Conservation (phyloP, 2,329 filamentous ascomycete species). For the Epichloe sylvatica region DNA sequence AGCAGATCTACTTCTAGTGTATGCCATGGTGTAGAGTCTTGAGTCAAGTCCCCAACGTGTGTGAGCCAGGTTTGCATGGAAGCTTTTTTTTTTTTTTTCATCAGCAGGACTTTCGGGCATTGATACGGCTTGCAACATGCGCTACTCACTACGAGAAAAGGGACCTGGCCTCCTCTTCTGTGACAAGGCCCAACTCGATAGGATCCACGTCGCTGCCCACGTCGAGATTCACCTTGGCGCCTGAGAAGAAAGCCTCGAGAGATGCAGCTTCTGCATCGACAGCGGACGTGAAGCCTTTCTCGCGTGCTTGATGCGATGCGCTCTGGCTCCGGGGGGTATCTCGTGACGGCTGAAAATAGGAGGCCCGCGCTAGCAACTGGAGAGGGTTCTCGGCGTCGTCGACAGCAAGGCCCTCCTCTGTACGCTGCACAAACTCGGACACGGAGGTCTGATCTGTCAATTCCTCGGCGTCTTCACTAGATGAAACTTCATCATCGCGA, state of each 20-base stretch:
- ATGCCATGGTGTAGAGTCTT: slow-evolving; percentile 47
- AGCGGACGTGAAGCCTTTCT: slow-evolving; percentile 1
- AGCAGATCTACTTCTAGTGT: slow-evolving; percentile 52
- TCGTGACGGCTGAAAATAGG: slow-evolving; percentile 47
- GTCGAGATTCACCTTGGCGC: slow-evolving; percentile 49
- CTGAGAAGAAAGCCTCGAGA: slow-evolving; percentile 53
- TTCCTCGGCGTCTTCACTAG: slow-evolving; percentile 18
- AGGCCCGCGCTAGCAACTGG: slow-evolving; percentile 58
- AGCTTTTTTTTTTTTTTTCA: slow-evolving; percentile 23
- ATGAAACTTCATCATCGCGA: slow-evolving; percentile 19
- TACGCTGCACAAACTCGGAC: slow-evolving; percentile 16
- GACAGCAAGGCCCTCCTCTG: slow-evolving; percentile 42
- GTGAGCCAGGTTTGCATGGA: slow-evolving; percentile 55
- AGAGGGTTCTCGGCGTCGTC: slow-evolving; percentile 65
- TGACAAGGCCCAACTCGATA: slow-evolving; percentile 55
- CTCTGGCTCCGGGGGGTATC: slow-evolving; percentile 14
- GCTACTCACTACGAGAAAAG: slow-evolving; percentile 48
- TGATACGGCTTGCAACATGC: background rate
- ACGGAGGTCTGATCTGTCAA: slow-evolving; percentile 14
- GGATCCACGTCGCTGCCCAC: slow-evolving; percentile 52
- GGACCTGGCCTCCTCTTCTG: slow-evolving; percentile 46
- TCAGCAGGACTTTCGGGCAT: background rate
- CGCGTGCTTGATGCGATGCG: slow-evolving; percentile 12
- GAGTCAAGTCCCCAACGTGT: slow-evolving; percentile 63
- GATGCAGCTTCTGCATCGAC: slow-evolving; percentile 18